A percentile compares a stretch with the other conserved stretches of the same genome.
Evolutionary conservation across 495 filamentous ascomycete genomes (phyloP).

Genomic region (Physcia stellaris): DNA sequence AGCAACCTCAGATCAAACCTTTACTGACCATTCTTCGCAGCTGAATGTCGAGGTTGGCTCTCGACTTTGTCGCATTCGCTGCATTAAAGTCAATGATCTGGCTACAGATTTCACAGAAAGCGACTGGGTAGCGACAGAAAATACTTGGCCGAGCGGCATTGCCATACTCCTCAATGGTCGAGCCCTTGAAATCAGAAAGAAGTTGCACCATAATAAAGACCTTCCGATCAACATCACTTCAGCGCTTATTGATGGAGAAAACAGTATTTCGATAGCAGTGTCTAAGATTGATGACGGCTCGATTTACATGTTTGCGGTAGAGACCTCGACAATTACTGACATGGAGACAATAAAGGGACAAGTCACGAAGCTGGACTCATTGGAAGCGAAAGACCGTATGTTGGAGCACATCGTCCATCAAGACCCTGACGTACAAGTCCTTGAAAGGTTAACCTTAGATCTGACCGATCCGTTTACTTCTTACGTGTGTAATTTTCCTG

Average conservation of each 20-base stretch:
- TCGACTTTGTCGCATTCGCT: conserved; percentile 30
- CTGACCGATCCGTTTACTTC: conserved; percentile 66
- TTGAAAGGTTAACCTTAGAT: conserved; percentile 51
- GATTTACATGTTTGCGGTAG: conserved; percentile 45
- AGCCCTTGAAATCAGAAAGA: conserved; percentile 45
- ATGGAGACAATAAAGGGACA: conserved; percentile 34
- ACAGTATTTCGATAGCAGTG: conserved; percentile 42
- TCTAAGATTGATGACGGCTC: conserved; percentile 21
- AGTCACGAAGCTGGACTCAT: conserved; percentile 21
- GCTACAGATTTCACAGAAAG: conserved; percentile 16
- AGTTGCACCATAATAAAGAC: conserved; percentile 59
- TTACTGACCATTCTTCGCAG: conserved; percentile 4
- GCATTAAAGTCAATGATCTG: conserved; percentile 19
- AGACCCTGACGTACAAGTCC: conserved; percentile 57
- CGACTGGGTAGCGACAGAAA: conserved; percentile 49
- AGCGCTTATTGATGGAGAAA: conserved; percentile 35
- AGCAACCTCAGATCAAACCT: conserved; percentile 2
- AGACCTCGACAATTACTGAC: conserved; percentile 40
- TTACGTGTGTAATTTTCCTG: conserved; percentile 54
- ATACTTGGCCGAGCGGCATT: conserved; percentile 57
- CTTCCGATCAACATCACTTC: conserved; percentile 59
- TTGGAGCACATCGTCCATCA: conserved; percentile 24
- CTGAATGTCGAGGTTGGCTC: conserved; percentile 14
- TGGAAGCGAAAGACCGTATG: conserved; percentile 24
- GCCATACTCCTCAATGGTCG: conserved; percentile 54